Evolutionary conservation across 495 filamentous ascomycete species (phyloP), one percentile per base, ranked within the genome.

Genomic region (Lindgomyces ingoldianus): DNA sequence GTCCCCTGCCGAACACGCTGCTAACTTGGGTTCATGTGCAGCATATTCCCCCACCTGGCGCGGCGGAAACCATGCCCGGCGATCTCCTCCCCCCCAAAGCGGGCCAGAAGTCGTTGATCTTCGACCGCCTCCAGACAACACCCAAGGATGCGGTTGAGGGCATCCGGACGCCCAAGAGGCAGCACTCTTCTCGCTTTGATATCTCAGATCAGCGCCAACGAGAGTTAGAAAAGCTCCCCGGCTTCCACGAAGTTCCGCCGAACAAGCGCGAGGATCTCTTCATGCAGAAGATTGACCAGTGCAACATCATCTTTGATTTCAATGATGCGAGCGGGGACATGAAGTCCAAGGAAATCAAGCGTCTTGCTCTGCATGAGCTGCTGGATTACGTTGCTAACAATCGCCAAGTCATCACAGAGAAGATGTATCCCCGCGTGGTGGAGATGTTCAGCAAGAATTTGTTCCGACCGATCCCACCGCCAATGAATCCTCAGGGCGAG

Each of bases 321-420:
- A 99, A 97, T 76, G 94, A 99, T 73, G 91, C 95, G 41, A 95
- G 91, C 63, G 93, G 87, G 55, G 94, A 99, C 71, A 98, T 98
- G 93, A 98, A 98, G 75, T 96, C 93, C n/a, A 99, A 99, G 76
- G 94, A 99, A 78, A 97, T 99, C 81, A 99, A 99, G 82, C 85
- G 94, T 69, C 78, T 99, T 72, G 95, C 94, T 48, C 84, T 99
- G 44, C 94, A 99, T 72, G 94, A 99, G 73, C 83, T 99, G 27
- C 82, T 99, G 51, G 94, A 99, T 74, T 99, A 99, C 72, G 93
- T 99, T 52, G 93, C 94, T 68, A 97, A 97, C 75, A 99, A 99
- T 72, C 86, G 94, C 41, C 92, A 95, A 67, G 94, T 99, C 68
- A 98, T 99, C 73, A 97, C 93, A 1, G 94, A 99, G 74, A 89